Percentiles rank a stretch among this genome's conserved stretches.
These are phyloP conservation scores for Ophiosphaerella korrae DNA, from an alignment of 2,329 filamentous ascomycete species.

Conservation along the genomic window DNA sequence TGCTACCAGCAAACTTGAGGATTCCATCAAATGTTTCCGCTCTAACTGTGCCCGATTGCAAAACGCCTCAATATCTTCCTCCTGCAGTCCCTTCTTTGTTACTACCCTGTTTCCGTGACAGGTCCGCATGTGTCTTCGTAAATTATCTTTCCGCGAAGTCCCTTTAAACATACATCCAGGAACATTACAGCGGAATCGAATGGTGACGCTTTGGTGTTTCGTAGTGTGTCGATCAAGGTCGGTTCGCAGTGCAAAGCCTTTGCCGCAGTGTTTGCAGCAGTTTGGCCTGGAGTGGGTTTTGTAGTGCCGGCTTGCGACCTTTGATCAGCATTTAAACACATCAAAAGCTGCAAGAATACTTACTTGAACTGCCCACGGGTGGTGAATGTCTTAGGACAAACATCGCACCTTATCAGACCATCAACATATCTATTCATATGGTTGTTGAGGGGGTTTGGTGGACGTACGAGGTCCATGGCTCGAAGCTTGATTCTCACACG, in stretches of 20 bases:
- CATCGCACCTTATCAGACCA: slow-evolving; percentile 4
- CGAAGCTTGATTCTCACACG: too few relatives aligned
- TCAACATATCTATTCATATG: too few relatives aligned
- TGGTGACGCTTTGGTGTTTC: slow-evolving; percentile 5
- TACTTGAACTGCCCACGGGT: slow-evolving; percentile 12
- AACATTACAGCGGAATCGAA: slow-evolving; percentile 11
- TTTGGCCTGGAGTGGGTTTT: slow-evolving; percentile 14
- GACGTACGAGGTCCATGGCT: too few relatives aligned
- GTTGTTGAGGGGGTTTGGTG: too few relatives aligned
- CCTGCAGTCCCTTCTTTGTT: background rate
- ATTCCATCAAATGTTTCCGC: slow-evolving; percentile 10
- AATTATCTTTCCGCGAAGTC: slow-evolving; percentile 15
- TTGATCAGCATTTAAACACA: too few relatives aligned
- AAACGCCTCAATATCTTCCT: slow-evolving; percentile 6
- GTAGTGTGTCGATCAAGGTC: slow-evolving; percentile 16
- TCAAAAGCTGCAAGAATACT: background rate
- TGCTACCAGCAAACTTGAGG: slow-evolving; percentile 11
- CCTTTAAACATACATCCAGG: slow-evolving; percentile 10
- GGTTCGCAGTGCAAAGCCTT: slow-evolving; percentile 10
- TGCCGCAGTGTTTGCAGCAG: slow-evolving; percentile 10
- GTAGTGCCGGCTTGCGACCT: slow-evolving; percentile 8
- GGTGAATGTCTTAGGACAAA: slow-evolving; percentile 8
- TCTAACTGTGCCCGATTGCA: slow-evolving; percentile 9
- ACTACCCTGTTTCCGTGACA: background rate
- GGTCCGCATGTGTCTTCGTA: slow-evolving; percentile 13